Base-by-base conservation (phyloP, 1,139 yeast species). In the Suhomyces panamericanus region DNA sequence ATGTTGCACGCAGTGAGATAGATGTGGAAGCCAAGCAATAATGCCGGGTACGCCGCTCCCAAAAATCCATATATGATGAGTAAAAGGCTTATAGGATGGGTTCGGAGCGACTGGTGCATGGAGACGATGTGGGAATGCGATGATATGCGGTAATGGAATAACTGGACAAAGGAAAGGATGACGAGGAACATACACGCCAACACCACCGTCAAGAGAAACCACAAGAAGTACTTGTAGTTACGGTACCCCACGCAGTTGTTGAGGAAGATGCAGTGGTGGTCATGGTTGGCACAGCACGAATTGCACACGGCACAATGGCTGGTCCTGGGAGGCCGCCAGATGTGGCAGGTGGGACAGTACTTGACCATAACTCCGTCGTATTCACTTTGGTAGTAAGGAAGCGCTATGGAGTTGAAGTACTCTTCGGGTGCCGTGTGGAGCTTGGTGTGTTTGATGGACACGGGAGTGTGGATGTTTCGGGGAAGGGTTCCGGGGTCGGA, bases 401-500 rank as follows among this genome's bases (percentile, higher is more conserved):
- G 61, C 3, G 77, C 63, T 1, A 85, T 73, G 27, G 72, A 64
- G 56, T 76, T 80, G 56, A 74, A 75, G 60, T 87, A 87, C 55
- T 86, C 95, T 6, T 70, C 73, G 0, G 95, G 95, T 3, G 78
- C 47, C 11, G 14, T 60, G 44, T 59, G 60, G 36, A 54, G 54
- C 30, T 65, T 66, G 39, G 39, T 17, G 6, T 44, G 43, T 20
- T 13, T 27, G 5, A 33, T 39, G 12, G 46, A 45, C 5, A 15
- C 34, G 0, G 84, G 77, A 1, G 82, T 38, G 54, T 87, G 95
- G 6, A 84, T 60, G 57, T 85, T 85, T 47, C 83, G 67, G 0
- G 95, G 91, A n/a, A 85, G 58, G 1, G 75, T 65, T 0, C 96
- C 96, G 0, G 95, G 88, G 55, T 87, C 95, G 10, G 77, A 64